phyloP scores from a whole-genome alignment of 1,284 basidiomycete species.

The Moniliophthora roreri region DNA sequence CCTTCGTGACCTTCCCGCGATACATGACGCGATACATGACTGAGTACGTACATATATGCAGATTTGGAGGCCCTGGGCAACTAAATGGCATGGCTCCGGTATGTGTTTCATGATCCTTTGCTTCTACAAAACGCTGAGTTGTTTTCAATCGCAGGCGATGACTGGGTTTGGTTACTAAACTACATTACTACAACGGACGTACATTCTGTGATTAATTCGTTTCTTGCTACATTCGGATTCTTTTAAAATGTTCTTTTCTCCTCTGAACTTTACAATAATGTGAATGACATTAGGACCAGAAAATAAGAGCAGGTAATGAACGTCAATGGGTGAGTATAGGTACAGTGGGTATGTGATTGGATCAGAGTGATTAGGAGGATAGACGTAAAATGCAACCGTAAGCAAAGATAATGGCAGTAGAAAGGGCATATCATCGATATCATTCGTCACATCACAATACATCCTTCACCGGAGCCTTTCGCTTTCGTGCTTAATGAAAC shows the following conservation, averaged over 20 bases:
- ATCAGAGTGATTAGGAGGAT: not conserved
- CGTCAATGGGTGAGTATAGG: slow-evolving; percentile 1
- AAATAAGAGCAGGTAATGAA: slow-evolving; percentile 8
- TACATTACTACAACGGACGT: slow-evolving; percentile 1
- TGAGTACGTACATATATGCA: too few relatives aligned
- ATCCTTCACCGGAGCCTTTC: slow-evolving; percentile 60
- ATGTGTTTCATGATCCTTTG: not conserved
- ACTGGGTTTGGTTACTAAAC: slow-evolving; percentile 16
- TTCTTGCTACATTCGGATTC: not conserved
- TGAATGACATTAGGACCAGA: not conserved
- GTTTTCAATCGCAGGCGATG: slow-evolving; percentile 1
- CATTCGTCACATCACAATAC: slow-evolving; percentile 51
- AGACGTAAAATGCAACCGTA: slow-evolving; percentile 1
- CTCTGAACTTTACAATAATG: not conserved
- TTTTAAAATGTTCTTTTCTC: slow-evolving; percentile 3
- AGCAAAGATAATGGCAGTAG: not conserved
- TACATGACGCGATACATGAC: too few relatives aligned
- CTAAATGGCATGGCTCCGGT: slow-evolving; percentile 6
- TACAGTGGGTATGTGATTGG: slow-evolving; percentile 2
- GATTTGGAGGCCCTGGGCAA: slow-evolving; percentile 5
- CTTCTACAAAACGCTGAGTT: not conserved
- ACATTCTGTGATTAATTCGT: slow-evolving; percentile 7
- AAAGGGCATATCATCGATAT: not conserved
- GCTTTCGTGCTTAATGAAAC: slow-evolving; percentile 77
- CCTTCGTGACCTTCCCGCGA: too few relatives aligned